Base-by-base conservation (phyloP, 1,139 yeast genomes). In the Protomyces gravidus region DNA sequence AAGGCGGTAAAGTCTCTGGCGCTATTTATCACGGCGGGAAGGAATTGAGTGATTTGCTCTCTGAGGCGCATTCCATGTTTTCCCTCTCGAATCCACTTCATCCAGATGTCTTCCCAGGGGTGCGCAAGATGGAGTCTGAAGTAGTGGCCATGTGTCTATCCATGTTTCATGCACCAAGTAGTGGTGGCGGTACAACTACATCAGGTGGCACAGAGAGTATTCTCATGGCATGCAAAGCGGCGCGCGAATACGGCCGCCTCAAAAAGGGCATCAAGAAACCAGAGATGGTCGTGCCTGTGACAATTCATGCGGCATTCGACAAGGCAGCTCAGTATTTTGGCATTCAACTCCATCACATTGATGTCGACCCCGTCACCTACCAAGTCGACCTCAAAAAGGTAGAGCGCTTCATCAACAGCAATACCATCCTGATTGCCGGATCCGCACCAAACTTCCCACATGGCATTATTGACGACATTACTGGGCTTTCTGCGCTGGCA, bases 391-490 rank as follows among this genome's bases (percentile, higher is more conserved):
- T 85, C 21, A 70, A 71, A 1, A 81, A 82, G 61, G 89, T 88
- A 50, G 77, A 78, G 65, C 74, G 81, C 39, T 76, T 86, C 56
- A 83, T 92, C 63, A 89, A 86, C 68, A 71, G 75, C 5, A 89
- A 90, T 71, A 92, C 97, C 0, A 86, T 88, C 4, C 75, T 92
- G 48, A 73, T 92, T 46, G 89, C 84, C 9, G 97, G 97, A 0
- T 89, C 97, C 0, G 96, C 97, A 3, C 97, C 98, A 42, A 92
- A 90, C 73, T 92, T 84, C 72, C 97, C 98, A 1, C 97, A 92
- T 70, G 98, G 98, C 26, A 86, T 92, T 45, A 84, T 89, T 63
- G 98, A 92, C 72, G 92, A 90, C 68, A 89, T 92, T 62, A 85
- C 81, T 64, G 82, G 79, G 0, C 78, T 92, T 49, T 82, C 95